These are phyloP conservation scores for Holtermanniella nyarrowii DNA, from an alignment of 768 basidiomycete species.

Conservation along the genomic window DNA sequence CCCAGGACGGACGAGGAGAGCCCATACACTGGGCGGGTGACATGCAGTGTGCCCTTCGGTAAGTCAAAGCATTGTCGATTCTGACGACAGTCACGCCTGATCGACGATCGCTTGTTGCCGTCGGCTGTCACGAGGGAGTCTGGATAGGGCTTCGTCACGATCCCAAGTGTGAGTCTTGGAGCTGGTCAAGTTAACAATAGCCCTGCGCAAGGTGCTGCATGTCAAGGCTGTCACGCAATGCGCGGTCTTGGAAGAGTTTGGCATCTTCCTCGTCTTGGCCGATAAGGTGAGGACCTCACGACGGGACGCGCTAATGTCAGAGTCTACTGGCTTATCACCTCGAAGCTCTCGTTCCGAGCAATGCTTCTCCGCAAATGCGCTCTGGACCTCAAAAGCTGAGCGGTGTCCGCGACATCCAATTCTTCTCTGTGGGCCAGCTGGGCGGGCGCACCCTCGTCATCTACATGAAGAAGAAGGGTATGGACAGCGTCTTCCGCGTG, in stretches of 20 bases:
- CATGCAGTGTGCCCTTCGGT: slow-evolving; percentile 92
- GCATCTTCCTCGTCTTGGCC: slow-evolving; percentile 88
- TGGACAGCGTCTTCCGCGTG: slow-evolving; percentile 90
- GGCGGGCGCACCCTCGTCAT: slow-evolving; percentile 80
- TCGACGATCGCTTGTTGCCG: slow-evolving; percentile 73
- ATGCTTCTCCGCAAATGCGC: slow-evolving; percentile 54
- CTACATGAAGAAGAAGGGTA: slow-evolving; percentile 90
- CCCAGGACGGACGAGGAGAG: slow-evolving; percentile 49
- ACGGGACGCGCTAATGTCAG: slow-evolving; percentile 39
- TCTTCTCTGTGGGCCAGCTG: slow-evolving; percentile 85
- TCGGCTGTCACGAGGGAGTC: slow-evolving; percentile 90
- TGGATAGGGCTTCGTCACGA: slow-evolving; percentile 91
- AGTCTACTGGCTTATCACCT: slow-evolving; percentile 89
- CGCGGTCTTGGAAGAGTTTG: slow-evolving; percentile 91
- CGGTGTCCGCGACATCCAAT: slow-evolving; percentile 83
- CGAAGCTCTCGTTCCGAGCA: slow-evolving; percentile 87
- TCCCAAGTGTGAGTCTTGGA: slow-evolving; percentile 57
- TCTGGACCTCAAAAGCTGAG: slow-evolving; percentile 76
- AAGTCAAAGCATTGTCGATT: slow-evolving; percentile 14
- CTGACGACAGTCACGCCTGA: slow-evolving; percentile 60
- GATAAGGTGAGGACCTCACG: slow-evolving; percentile 55
- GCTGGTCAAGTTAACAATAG: slow-evolving; percentile 41
- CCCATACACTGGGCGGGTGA: slow-evolving; percentile 54
- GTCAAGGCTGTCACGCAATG: slow-evolving; percentile 89
- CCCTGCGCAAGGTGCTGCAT: slow-evolving; percentile 85